phyloP scores from a whole-genome alignment of 2,329 filamentous ascomycete genomes.

The Colletotrichum euphorbiae region DNA sequence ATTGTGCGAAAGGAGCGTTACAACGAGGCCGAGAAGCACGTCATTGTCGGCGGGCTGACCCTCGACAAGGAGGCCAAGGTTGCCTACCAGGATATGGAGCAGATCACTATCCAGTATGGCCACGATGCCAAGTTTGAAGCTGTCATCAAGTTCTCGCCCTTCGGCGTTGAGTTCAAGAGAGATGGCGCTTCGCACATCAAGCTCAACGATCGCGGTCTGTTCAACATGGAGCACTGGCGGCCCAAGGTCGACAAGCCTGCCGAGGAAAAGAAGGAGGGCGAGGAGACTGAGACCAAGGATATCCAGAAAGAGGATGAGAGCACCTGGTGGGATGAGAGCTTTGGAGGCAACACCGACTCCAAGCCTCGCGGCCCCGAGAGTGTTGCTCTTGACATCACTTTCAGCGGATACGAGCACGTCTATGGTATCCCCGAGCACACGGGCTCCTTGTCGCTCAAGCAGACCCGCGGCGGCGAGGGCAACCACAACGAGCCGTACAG shows the following conservation, averaged over 20 bases:
- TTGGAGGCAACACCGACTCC: slow-evolving; percentile 93
- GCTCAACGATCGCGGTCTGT: slow-evolving; percentile 87
- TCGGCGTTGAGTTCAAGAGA: slow-evolving; percentile 86
- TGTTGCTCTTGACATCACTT: slow-evolving; percentile 89
- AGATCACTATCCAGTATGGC: slow-evolving; percentile 84
- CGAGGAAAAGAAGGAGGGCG: slow-evolving; percentile 65
- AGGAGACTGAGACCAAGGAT: slow-evolving; percentile 57
- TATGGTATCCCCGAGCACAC: slow-evolving; percentile 96
- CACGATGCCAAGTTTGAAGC: slow-evolving; percentile 82
- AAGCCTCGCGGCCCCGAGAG: slow-evolving; percentile 97
- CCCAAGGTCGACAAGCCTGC: slow-evolving; percentile 77
- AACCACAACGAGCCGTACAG: slow-evolving; percentile 92
- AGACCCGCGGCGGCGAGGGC: slow-evolving; percentile 88
- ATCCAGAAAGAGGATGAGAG: slow-evolving; percentile 74
- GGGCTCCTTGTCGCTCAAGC: slow-evolving; percentile 86
- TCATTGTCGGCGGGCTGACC: slow-evolving; percentile 83
- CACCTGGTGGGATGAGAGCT: slow-evolving; percentile 98
- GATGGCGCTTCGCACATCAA: slow-evolving; percentile 85
- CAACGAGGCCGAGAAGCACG: slow-evolving; percentile 89
- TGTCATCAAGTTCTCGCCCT: slow-evolving; percentile 84
- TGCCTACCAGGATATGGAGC: slow-evolving; percentile 71
- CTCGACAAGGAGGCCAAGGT: slow-evolving; percentile 79
- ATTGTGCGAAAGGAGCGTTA: slow-evolving; percentile 90
- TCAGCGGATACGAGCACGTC: slow-evolving; percentile 91
- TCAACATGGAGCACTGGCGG: slow-evolving; percentile 97